Evolutionary conservation across 2,329 filamentous ascomycete species (phyloP), one percentile per base, ranked within the genome.

Genomic region (Aspergillus neotritici): DNA sequence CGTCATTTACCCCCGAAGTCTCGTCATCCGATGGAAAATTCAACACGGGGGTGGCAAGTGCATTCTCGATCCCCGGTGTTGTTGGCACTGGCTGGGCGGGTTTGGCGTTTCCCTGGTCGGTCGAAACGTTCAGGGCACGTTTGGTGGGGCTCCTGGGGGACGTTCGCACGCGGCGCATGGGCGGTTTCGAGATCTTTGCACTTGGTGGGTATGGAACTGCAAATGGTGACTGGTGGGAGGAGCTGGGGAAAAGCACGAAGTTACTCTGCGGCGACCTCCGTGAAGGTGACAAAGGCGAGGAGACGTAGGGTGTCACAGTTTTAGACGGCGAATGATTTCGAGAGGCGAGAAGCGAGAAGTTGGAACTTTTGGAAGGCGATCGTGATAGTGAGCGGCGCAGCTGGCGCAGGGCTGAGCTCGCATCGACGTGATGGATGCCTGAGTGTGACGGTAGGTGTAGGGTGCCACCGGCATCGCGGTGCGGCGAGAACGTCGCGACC

Each of bases 381-480:
- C 89, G 80, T 44, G 90, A 96, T 51, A 96, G 76, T 17, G 91
- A 95, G 55, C 88, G 86, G 52, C 90, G 80, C 46, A 96, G 75
- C 58, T 88, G 86, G 61, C 87, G 80, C 51, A 95, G 86, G 46
- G 86, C 84, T 39, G 86, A 82, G 49, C 86, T 84, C 52, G 87
- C 82, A 71, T 94, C 87, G 57, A 91, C 84, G 67, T 86, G 84
- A 64, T 87, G 86, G 49, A 82, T 80, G 58, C 87, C 83, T 37
- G 86, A 91, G 46, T 91, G 90, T 49, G 90, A 95, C 52, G 88
- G 83, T 57, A 95, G 76, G 60, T 93, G 88, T 57, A 94, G 76
- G 46, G 87, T 91, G 60, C 87, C 87, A 63, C 86, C 85, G 37
- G 67, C 67, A 62, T 73, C 69, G 47, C 68, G 69, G 56, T 73